Evolutionary conservation across 192 early-diverging fungal species (phyloP).

Genomic region (Backusella mclennaniae): DNA sequence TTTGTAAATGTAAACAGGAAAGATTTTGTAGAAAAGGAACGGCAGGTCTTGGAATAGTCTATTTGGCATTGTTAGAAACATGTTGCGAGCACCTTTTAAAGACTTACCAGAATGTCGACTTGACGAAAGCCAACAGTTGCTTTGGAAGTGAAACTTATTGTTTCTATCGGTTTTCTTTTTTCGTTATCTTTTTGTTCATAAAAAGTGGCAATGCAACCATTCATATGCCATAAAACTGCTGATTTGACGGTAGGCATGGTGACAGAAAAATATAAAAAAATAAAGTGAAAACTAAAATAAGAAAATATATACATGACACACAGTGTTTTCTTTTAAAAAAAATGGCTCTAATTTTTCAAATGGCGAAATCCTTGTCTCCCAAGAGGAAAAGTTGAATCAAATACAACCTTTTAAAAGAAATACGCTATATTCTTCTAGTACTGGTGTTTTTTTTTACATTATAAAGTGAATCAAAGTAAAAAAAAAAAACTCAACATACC

Average conservation of each 20-base stretch:
- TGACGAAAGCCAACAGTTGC: conserved; percentile 9
- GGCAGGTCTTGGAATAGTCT: conserved; percentile 37
- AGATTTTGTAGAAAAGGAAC: conserved; percentile 31
- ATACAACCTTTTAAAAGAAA: neutral
- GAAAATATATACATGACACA: neutral
- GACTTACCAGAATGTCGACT: conserved; percentile 16
- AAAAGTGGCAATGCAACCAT: conserved; percentile 18
- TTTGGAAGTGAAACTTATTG: conserved; percentile 18
- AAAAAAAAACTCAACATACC: too few relatives aligned
- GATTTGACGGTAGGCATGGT: conserved; percentile 12
- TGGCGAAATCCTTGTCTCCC: neutral
- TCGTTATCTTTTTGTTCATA: conserved; percentile 16
- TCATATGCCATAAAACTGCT: conserved; percentile 30
- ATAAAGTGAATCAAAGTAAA: neutral
- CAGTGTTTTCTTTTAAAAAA: neutral
- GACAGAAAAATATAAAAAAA: neutral
- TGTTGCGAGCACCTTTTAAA: neutral
- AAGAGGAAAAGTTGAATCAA: neutral
- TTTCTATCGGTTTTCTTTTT: conserved; percentile 2
- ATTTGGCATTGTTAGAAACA: neutral
- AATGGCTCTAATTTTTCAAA: neutral
- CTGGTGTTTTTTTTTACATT: neutral
- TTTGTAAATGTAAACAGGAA: conserved; percentile 26
- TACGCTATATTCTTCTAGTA: too few relatives aligned
- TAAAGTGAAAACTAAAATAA: neutral